Base-by-base conservation (phyloP, 1,284 basidiomycete genomes). In the Papiliotrema fonsecae region DNA sequence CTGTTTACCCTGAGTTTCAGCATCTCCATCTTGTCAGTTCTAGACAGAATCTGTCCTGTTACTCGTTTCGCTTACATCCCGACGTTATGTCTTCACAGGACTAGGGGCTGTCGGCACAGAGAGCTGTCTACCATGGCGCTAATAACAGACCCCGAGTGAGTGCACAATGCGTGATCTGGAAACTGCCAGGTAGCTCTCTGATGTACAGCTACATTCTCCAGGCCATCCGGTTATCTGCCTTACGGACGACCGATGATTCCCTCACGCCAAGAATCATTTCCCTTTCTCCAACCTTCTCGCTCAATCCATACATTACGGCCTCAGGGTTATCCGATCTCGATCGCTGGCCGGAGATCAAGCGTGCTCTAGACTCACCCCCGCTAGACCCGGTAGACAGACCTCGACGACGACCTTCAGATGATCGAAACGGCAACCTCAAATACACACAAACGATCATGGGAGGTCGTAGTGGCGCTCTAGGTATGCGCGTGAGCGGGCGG, bases 381-480 rank as follows among this genome's bases (percentile, higher is more conserved):
- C 4, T 74, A 75, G 43, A 89, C 81, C 65, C 86, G 4, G 57
- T 51, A 2, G 61, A 59, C 11, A 28, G 52, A 36, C 19, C 45
- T 42, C 37, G 46, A 42, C 19, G 52, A 39, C 38, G 47, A 35
- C 34, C 37, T 32, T 32, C 42, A 34, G 41, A 27, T 42, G 34
- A 42, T 42, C 40, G 43, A n/a, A 21, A 7, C 18, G 13, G 77
- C 0, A 78, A 81, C 4, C 77, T 93, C 54, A 86, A 84, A 61
- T 85, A 92, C 66, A 86, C 86, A 4, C 82, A 86, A 60, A 94
- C 90, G 0, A 93, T 94, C 61, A 84, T 91, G 78, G 85, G 81
- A 14, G 77, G 70, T 2, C 67, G 78, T 27, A 76, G 77, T 0
- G 83, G 83, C 4, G 83, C 78, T 0, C 70, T 82, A 1, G 87